A percentile compares a stretch with the other conserved stretches of the same genome.
These are phyloP conservation scores for Akanthomyces dipterigenus DNA, from an alignment of 2,329 filamentous ascomycete genomes.

Conservation along the genomic window DNA sequence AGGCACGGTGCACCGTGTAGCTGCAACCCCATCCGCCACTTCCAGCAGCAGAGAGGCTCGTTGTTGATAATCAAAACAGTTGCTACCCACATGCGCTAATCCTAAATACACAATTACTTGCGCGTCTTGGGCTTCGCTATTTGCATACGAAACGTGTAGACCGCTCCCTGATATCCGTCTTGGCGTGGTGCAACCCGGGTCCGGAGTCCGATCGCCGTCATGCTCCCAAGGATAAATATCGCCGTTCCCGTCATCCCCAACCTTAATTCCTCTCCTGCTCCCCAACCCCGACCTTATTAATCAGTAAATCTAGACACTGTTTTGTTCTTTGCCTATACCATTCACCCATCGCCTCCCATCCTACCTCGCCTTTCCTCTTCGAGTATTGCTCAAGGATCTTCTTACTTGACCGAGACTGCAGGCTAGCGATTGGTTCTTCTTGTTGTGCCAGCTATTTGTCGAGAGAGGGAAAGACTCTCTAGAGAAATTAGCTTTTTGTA, in stretches of 20 bases:
- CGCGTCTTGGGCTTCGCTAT: constrained; percentile 1
- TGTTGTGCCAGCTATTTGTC: not conserved
- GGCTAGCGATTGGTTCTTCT: not conserved
- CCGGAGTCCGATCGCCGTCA: constrained; percentile 5
- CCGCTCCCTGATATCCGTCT: not conserved
- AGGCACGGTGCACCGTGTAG: not conserved
- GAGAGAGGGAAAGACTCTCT: not conserved
- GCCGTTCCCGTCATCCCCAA: not conserved
- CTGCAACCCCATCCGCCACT: not conserved
- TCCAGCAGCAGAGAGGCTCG: not conserved
- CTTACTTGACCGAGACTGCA: not conserved
- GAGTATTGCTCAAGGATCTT: not conserved
- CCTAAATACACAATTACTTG: constrained; percentile 1
- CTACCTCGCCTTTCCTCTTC: not conserved
- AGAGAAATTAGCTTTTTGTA: constrained; percentile 2
- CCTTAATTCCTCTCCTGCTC: not conserved
- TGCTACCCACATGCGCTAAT: constrained; percentile 12
- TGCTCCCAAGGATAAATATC: constrained; percentile 9
- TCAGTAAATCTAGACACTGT: not conserved
- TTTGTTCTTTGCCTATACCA: not conserved
- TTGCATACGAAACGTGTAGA: constrained; percentile 1
- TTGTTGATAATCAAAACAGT: not conserved
- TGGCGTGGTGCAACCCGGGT: not conserved
- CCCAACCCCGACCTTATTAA: not conserved
- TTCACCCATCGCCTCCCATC: not conserved